A percentile compares a stretch with the other conserved stretches of the same genome.
These are phyloP conservation scores for Endocalyx cinctus DNA, from an alignment of 2,329 filamentous ascomycete species.

Conservation along the genomic window DNA sequence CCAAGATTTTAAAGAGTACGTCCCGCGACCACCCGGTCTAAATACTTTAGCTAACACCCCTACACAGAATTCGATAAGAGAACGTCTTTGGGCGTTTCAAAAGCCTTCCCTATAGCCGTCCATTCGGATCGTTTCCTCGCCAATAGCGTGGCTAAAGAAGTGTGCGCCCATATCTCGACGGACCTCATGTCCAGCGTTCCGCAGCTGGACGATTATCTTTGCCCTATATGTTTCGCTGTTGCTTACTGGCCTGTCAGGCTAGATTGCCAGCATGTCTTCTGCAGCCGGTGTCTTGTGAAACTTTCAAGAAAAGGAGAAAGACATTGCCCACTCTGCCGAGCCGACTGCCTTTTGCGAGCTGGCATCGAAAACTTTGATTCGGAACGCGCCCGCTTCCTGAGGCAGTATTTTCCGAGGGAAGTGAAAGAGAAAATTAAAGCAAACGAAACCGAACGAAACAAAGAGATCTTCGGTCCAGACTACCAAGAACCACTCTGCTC, in stretches of 20 bases:
- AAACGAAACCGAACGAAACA: conserved; percentile 71
- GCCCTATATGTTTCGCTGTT: conserved; percentile 74
- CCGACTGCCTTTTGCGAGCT: conserved; percentile 65
- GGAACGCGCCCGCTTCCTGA: conserved; percentile 63
- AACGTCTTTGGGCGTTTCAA: conserved; percentile 66
- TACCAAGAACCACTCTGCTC: conserved; percentile 57
- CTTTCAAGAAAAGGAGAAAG: conserved; percentile 67
- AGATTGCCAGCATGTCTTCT: conserved; percentile 72
- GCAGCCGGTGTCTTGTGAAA: conserved; percentile 76
- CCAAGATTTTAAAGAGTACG: conserved; percentile 81
- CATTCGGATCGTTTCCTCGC: conserved; percentile 58
- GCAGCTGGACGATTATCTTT: conserved; percentile 78
- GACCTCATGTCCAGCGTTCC: conserved; percentile 71
- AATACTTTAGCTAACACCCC: conserved; percentile 5
- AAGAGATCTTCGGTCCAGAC: conserved; percentile 65
- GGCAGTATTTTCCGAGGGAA: conserved; percentile 70
- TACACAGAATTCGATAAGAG: conserved; percentile 75
- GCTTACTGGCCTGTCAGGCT: conserved; percentile 79
- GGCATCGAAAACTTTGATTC: conserved; percentile 67
- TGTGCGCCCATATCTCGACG: conserved; percentile 69
- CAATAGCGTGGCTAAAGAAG: conserved; percentile 65
- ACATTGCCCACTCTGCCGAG: conserved; percentile 72
- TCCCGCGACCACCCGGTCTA: conserved; percentile 4
- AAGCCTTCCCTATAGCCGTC: conserved; percentile 56
- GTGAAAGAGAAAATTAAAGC: conserved; percentile 62